These are phyloP conservation scores for Leucosporidium creatinivorum DNA, from an alignment of 768 basidiomycete species.

Conservation along the genomic window DNA sequence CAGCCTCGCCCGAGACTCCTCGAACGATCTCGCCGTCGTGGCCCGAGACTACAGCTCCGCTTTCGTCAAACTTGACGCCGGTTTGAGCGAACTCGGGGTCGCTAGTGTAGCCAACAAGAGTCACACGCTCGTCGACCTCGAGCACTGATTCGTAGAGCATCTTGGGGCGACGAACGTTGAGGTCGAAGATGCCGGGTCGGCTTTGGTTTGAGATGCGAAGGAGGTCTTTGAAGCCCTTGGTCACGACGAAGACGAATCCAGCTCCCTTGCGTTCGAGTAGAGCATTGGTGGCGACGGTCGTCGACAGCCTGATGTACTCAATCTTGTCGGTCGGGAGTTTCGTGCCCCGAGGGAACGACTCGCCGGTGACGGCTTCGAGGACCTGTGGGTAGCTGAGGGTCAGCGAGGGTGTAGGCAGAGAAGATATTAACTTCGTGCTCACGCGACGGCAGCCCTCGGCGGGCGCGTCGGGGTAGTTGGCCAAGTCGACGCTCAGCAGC, in stretches of 20 bases:
- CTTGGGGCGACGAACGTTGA: conserved; percentile 58
- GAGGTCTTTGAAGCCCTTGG: conserved; percentile 78
- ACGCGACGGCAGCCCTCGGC: conserved; percentile 87
- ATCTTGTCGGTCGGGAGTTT: conserved; percentile 25
- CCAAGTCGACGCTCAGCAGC: conserved; percentile 78
- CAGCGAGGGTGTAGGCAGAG: too few species aligned
- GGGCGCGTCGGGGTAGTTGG: conserved; percentile 83
- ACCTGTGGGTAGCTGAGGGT: too few species aligned
- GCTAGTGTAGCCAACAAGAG: conserved; percentile 83
- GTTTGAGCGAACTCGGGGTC: conserved; percentile 74
- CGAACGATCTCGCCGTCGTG: conserved; percentile 77
- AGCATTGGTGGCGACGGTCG: conserved; percentile 94
- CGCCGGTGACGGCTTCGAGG: conserved; percentile 65
- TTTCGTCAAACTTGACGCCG: conserved; percentile 65
- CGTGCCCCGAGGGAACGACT: conserved; percentile 53
- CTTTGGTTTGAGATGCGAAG: conserved; percentile 91
- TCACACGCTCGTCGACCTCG: conserved; percentile 85
- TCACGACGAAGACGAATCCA: conserved; percentile 82
- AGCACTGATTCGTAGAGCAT: conserved; percentile 65
- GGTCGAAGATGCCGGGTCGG: conserved; percentile 87
- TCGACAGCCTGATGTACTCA: conserved; percentile 41
- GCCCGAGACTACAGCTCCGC: conserved; percentile 58
- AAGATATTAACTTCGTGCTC: too few species aligned
- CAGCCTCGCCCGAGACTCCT: conserved; percentile 56
- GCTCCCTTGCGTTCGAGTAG: conserved; percentile 90